Evolutionary conservation across 2,329 filamentous ascomycete species (phyloP).

Genomic region (Coniochaeta hoffmannii): DNA sequence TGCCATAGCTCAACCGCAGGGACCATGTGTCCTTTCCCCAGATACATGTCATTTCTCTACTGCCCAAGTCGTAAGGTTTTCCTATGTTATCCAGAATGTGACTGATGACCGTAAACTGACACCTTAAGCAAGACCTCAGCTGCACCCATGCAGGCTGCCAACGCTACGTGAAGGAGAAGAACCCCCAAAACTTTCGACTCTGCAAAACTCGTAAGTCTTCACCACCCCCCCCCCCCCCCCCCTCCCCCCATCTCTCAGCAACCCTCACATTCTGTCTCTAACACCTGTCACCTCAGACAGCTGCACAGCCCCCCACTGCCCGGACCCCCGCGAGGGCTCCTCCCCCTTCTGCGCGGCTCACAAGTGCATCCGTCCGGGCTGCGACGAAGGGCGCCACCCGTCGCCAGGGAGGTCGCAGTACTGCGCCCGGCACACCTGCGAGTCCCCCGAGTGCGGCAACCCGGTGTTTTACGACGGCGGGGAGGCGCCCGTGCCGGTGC

Average conservation of each 20-base stretch:
- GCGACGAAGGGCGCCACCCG: conserved; percentile 4
- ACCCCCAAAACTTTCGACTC: conserved; percentile 14
- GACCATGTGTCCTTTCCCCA: conserved; percentile 1
- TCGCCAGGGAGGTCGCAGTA: conserved; percentile 4
- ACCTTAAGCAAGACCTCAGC: conserved; percentile 7
- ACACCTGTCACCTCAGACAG: conserved; percentile 13
- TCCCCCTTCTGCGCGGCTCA: conserved; percentile 8
- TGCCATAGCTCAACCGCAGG: too few relatives aligned
- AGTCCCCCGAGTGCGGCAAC: conserved; percentile 7
- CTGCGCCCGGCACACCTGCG: conserved; percentile 13
- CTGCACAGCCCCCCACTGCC: conserved; percentile 13
- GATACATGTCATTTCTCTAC: background rate
- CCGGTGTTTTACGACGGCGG: conserved; percentile 6
- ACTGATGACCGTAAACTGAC: too few relatives aligned
- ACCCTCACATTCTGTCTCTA: too few relatives aligned
- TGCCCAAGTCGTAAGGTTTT: conserved; percentile 1
- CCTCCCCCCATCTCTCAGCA: background rate
- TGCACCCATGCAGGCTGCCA: conserved; percentile 10
- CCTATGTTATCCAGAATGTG: too few relatives aligned
- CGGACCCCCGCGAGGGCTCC: background rate
- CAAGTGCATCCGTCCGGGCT: conserved; percentile 8
- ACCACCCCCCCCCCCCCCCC: background rate
- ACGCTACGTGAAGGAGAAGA: conserved; percentile 12
- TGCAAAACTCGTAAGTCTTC: conserved; percentile 14
- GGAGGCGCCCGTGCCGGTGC: background rate